Evolutionary conservation across 371 early-diverging fungal species (phyloP).

Genomic region (Mortierella sp.): DNA sequence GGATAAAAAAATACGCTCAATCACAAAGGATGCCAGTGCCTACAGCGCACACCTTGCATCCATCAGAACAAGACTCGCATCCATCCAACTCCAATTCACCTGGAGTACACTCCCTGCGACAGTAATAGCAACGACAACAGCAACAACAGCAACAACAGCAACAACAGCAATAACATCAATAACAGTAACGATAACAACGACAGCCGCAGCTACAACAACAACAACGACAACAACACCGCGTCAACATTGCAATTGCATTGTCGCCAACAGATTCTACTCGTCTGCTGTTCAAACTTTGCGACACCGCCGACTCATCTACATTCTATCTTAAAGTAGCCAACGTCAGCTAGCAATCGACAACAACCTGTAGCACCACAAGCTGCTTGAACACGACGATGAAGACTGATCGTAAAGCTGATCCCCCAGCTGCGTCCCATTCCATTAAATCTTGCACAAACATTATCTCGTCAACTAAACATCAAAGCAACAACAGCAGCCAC

Average conservation of each 20-base stretch:
- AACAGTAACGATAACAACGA: too few species aligned
- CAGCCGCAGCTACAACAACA: neutral
- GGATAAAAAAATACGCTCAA: neutral
- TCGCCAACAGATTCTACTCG: neutral
- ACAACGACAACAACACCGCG: constrained; percentile 1
- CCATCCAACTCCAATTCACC: constrained; percentile 1
- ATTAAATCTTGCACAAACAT: neutral
- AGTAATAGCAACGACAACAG: neutral
- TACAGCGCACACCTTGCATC: constrained; percentile 16
- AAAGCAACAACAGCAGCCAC: constrained; percentile 11
- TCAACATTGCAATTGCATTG: neutral
- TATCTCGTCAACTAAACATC: neutral
- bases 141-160: neutral
- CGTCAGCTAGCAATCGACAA: constrained; percentile 12
- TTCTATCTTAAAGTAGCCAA: constrained; percentile 2
- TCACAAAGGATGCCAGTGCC: constrained; percentile 36
- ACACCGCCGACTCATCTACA: neutral
- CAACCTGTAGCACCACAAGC: neutral
- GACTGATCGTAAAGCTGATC: constrained; percentile 39
- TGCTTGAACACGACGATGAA: constrained; percentile 27
- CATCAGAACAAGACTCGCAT: constrained; percentile 12
- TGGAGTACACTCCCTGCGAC: neutral
- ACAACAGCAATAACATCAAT: too few species aligned
- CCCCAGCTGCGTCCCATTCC: constrained; percentile 9
- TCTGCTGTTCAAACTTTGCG: neutral